Conservation (phyloP, 2,329 filamentous ascomycete species). For the Colletotrichum euphorbiae region DNA sequence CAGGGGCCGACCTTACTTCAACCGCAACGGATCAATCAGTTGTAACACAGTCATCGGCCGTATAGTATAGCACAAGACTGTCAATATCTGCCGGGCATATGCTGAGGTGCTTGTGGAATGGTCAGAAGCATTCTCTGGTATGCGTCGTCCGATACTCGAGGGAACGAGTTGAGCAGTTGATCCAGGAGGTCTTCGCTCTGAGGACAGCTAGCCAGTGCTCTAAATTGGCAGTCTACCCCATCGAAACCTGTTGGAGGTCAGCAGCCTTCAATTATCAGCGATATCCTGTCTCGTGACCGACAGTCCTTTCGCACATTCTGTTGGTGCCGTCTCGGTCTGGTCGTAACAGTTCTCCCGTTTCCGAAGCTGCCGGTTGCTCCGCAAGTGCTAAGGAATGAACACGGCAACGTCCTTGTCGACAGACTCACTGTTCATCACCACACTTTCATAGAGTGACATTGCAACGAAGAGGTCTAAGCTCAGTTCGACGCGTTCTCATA, state of each 20-base stretch:
- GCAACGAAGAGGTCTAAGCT: slow-evolving; percentile 48
- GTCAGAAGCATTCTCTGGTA: slow-evolving; percentile 40
- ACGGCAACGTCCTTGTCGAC: not conserved
- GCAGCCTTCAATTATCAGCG: rapidly evolving
- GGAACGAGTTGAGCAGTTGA: slow-evolving; percentile 44
- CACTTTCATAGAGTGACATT: slow-evolving; percentile 17
- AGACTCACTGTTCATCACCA: not conserved
- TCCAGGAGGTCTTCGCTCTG: slow-evolving; percentile 20
- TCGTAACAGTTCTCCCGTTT: not conserved
- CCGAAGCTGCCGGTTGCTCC: not conserved
- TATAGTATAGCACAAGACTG: not conserved
- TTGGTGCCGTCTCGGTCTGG: not conserved
- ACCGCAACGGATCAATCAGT: not conserved
- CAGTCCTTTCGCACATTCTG: not conserved
- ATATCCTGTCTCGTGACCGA: not conserved
- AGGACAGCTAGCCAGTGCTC: slow-evolving; percentile 32
- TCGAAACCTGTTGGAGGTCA: slow-evolving; percentile 41
- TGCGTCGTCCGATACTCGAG: slow-evolving; percentile 45
- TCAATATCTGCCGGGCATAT: not conserved
- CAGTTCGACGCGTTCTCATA: slow-evolving; percentile 19
- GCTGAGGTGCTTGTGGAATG: rapidly evolving
- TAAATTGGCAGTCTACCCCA: slow-evolving; percentile 44
- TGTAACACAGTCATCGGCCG: not conserved
- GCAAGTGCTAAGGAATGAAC: not conserved
- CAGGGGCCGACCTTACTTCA: rapidly evolving